These are phyloP conservation scores for Diversispora epigaea DNA, from an alignment of 192 early-diverging fungal species.

Conservation along the genomic window DNA sequence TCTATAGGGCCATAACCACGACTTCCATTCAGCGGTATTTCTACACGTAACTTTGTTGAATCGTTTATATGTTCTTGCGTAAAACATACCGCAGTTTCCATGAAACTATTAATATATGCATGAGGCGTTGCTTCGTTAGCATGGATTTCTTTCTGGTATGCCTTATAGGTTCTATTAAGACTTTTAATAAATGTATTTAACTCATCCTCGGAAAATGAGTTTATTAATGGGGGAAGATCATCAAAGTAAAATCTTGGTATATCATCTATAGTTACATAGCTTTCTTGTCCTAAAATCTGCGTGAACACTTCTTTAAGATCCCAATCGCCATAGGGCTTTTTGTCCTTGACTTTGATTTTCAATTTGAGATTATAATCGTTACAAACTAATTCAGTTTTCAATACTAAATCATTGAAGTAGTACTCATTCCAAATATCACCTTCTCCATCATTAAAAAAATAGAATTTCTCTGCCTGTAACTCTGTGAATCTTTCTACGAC, in stretches of 20 bases:
- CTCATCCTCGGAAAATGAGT: conserved; percentile 12
- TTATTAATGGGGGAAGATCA: conserved; percentile 10
- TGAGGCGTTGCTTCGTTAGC: neutral
- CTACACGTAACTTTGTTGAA: conserved; percentile 1
- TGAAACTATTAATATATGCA: conserved; percentile 27
- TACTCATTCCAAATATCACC: neutral
- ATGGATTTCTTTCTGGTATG: conserved; percentile 18
- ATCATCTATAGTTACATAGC: neutral
- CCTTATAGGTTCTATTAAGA: conserved; percentile 8
- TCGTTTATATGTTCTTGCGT: conserved; percentile 23
- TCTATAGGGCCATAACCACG: conserved; percentile 29
- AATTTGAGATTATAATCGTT: conserved; percentile 10
- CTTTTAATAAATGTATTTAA: conserved; percentile 13
- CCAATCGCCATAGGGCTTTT: conserved; percentile 19
- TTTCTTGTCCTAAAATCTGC: conserved; percentile 14
- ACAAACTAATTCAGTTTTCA: neutral
- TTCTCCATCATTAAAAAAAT: conserved; percentile 15
- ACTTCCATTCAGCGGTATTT: conserved; percentile 28
- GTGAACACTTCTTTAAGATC: conserved; percentile 17
- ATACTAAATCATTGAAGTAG: conserved; percentile 6
- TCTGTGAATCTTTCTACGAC: neutral
- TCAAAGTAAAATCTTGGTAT: conserved; percentile 23
- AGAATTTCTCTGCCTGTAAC: neutral
- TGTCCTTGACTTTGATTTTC: conserved; percentile 16
- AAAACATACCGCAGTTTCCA: conserved; percentile 12